Evolutionary conservation across 129 eudicot genomes (phyloP).

Genomic region (Helianthus tuberosus): DNA sequence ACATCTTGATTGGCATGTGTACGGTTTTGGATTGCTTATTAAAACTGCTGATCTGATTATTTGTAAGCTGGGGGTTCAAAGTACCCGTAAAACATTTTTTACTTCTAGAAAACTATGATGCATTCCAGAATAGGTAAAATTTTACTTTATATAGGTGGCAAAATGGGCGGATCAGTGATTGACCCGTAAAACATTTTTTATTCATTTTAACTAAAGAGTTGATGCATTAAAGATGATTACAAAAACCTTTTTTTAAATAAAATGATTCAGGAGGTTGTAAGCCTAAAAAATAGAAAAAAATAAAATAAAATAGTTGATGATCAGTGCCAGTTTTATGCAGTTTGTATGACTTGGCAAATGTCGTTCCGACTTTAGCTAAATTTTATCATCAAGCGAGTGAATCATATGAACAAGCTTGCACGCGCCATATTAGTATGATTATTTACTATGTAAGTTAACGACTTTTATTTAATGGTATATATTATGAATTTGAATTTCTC

Average conservation of each 20-base stretch:
- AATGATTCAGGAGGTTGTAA: neutral
- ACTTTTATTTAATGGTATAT: neutral
- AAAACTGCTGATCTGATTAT: neutral
- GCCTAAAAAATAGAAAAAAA: neutral
- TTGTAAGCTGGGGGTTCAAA: neutral
- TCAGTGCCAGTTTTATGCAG: slow-evolving; percentile 32
- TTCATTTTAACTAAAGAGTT: neutral
- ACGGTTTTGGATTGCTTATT: neutral
- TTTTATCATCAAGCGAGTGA: slow-evolving; percentile 99
- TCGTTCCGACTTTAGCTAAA: no score
- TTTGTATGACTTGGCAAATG: no score
- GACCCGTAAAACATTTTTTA: neutral
- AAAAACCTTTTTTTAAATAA: neutral
- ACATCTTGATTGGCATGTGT: neutral
- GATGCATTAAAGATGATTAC: neutral
- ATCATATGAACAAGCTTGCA: slow-evolving; percentile 95
- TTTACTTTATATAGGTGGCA: slow-evolving; percentile 7
- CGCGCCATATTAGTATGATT: slow-evolving; percentile 81
- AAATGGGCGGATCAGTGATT: neutral
- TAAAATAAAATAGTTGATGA: neutral
- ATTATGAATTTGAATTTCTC: neutral
- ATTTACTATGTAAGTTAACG: slow-evolving; percentile 69
- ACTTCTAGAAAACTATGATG: slow-evolving; percentile 92
- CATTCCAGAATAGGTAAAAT: slow-evolving; percentile 92
- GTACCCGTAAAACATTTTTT: no score